Evolutionary conservation across 768 basidiomycete genomes (phyloP), one percentile per base, ranked within the genome.

Genomic region (Collybia nuda): DNA sequence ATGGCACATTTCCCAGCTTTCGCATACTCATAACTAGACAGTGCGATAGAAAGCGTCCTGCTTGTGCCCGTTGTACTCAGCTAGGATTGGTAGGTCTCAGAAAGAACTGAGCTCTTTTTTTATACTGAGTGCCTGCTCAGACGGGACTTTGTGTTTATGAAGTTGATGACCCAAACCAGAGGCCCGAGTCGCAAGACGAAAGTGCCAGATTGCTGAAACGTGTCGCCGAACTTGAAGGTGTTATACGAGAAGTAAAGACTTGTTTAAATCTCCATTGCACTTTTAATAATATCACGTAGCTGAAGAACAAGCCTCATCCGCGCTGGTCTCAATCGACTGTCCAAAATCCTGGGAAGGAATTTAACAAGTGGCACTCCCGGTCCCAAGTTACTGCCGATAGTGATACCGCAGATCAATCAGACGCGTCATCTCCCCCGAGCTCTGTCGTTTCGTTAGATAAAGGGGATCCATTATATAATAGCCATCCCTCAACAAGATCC

Each of bases 81-180:
- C 67, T 79, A n/a, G 77, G 77, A 23, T 60, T 79, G 61, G 77
- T 78, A 53, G 39, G 69, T 64, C 6, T 15, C 21, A 6, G 23
- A 48, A 35, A 22, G 22, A 1, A 21, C 18, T 32, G 14, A 21
- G 14, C 37, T 29, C 18, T 38, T 46, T 35, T 47, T 15, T 38
- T 14, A 32, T 54, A 26, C 39, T 43, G 24, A 18, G 38, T 26
- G n/a, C 42, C 19, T 53, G n/a, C 40, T 38, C 55, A 89, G 87
- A 90, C 87, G 42, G 89, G 88, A 1, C 73, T 90, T 3, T 93
- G 90, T 61, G 85, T 91, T 8, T 93, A 93, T 58, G 88, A 93
- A 63, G 81, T 91, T 6, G 89, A 91, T 58, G 87, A 89, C 58
- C 85, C 85, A 21, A 80, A 66, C 52, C 79, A 82, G 64, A 75